Percentiles rank a stretch among this genome's conserved stretches.
Conservation (phyloP, 352 stramenopile genomes). For the Globisporangium recalcitrans region DNA sequence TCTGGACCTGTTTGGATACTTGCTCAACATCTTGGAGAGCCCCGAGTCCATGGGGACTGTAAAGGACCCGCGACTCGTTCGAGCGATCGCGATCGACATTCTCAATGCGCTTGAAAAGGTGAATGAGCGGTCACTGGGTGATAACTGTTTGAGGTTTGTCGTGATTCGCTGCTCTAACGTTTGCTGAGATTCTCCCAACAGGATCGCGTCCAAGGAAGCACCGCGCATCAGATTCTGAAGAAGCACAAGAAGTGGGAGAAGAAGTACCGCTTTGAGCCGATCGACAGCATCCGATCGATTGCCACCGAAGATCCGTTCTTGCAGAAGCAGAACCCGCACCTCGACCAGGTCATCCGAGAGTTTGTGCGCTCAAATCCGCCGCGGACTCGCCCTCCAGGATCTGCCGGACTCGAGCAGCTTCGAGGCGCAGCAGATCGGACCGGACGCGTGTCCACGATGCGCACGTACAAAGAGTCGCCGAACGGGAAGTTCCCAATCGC, state of each 20-base stretch:
- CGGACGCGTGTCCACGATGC: slow-evolving; percentile 16
- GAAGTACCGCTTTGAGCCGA: slow-evolving; percentile 56
- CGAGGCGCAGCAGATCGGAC: neutral
- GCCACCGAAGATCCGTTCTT: slow-evolving; percentile 71
- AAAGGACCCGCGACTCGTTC: slow-evolving; percentile 53
- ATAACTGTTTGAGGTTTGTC: slow-evolving; percentile 3
- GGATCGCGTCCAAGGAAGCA: slow-evolving; percentile 63
- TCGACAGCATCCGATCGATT: slow-evolving; percentile 35
- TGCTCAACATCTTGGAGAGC: slow-evolving; percentile 75
- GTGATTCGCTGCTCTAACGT: too few species aligned
- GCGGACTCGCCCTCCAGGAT: slow-evolving; percentile 1
- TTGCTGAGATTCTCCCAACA: too few species aligned
- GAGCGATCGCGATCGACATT: slow-evolving; percentile 71
- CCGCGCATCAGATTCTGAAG: slow-evolving; percentile 76
- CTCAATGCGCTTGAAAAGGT: slow-evolving; percentile 78
- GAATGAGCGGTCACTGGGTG: too few species aligned
- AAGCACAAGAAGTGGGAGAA: slow-evolving; percentile 89
- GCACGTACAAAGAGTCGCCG: slow-evolving; percentile 6
- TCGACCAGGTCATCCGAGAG: slow-evolving; percentile 53
- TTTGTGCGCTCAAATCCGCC: slow-evolving; percentile 33
- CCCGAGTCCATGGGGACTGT: slow-evolving; percentile 46
- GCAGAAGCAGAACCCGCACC: slow-evolving; percentile 43
- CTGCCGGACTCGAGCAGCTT: neutral
- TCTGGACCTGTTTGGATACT: slow-evolving; percentile 62
- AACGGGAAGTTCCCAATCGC: neutral